Conservation (phyloP, 169 alveolate species). For the Cryptosporidium viatorum region DNA sequence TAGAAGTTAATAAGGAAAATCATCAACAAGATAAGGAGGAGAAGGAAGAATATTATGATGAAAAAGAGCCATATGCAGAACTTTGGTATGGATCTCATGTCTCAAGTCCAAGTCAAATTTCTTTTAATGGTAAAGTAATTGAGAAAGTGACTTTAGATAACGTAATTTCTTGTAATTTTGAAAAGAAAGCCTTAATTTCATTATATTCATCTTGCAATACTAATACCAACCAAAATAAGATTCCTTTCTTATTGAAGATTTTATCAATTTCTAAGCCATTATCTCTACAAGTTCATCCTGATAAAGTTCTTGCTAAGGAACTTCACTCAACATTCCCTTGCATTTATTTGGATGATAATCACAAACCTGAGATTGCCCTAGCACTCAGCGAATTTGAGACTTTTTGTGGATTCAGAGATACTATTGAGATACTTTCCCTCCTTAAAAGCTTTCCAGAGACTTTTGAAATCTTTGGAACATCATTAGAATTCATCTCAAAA, state of each 20-base stretch:
- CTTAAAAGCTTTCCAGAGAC: constrained; percentile 70
- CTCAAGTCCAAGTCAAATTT: constrained; percentile 76
- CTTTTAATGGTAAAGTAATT: constrained; percentile 17
- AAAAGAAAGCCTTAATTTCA: too few relatives aligned
- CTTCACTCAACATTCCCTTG: constrained; percentile 85
- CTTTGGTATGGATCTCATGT: constrained; percentile 93
- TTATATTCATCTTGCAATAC: too few relatives aligned
- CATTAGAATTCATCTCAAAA: neutral
- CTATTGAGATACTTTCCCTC: constrained; percentile 69
- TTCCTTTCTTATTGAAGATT: constrained; percentile 87
- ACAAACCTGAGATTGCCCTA: constrained; percentile 93
- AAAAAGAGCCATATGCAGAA: constrained; percentile 86
- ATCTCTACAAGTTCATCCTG: constrained; percentile 92
- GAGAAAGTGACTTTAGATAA: constrained; percentile 26
- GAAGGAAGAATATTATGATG: constrained; percentile 22
- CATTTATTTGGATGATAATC: constrained; percentile 90
- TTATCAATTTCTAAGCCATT: constrained; percentile 89
- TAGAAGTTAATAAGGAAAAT: neutral
- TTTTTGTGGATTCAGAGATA: constrained; percentile 85
- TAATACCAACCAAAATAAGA: constrained; percentile 12
- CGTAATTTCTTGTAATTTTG: constrained; percentile 18
- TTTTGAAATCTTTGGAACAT: constrained; percentile 24
- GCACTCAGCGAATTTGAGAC: constrained; percentile 89
- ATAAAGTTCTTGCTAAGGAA: constrained; percentile 84
- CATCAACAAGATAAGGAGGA: constrained; percentile 25